Base-by-base conservation (phyloP, 306 rosid genomes). In the Cyamopsis tetragonoloba region DNA sequence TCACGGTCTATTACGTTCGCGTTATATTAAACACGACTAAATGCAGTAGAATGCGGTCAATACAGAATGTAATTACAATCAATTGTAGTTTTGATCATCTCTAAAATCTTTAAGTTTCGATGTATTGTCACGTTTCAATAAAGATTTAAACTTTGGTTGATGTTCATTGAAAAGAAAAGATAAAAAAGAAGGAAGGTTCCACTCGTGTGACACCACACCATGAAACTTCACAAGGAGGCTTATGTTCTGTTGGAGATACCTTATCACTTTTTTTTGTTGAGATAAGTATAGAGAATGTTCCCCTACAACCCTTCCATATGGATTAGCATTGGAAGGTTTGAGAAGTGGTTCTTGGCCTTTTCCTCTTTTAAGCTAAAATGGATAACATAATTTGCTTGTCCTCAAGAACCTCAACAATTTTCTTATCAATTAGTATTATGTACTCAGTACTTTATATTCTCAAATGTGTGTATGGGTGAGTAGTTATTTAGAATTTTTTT, bases 241-340 rank as follows among this genome's bases (percentile, higher is more conserved):
- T 56, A 50, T 35, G 54, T 27, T 56, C 51, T 35, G 54, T 70
- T 62, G n/a, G 35, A 37, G 42, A 46, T 68, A 70, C 42, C 49
- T 31, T 41, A n/a, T 53, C n/a, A 59, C 28, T 57, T 60, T 48
- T 32, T 57, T 60, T 48, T 32, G 43, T 44, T 63, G 10, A 31
- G 55, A 42, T 54, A 13, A 7, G 77, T 22, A 3, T 27, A 24
- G 10, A 24, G 30, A 28, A 2, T 66, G 74, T 75, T 49, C 57
- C 82, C 74, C 75, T 42, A 72, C 78, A 31, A 49, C 66, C 78
- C 75, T 17, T 78, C 70, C 70, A 65, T 72, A 17, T 30, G 65
- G 77, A 56, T 62, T 55, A 62, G 12, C 35, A 14, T 11, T 53
- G 28, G 56, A 13, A 64, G 56, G 48, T 70, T 59, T n/a, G 49